phyloP scores from a whole-genome alignment of 164 flowering plant genomes.

The Paratinospora sagittata region DNA sequence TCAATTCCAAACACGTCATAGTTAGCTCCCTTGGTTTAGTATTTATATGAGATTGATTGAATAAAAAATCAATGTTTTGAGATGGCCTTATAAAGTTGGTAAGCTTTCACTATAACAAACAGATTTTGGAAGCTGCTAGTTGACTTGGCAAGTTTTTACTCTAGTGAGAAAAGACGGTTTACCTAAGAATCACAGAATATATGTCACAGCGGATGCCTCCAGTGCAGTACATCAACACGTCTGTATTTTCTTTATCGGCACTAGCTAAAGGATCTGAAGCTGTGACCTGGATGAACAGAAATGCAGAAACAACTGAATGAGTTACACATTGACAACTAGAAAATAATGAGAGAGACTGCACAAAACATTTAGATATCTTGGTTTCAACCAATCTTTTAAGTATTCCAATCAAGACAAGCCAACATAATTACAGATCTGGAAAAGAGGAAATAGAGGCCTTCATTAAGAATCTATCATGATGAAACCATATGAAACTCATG shows the following conservation, averaged over 20 bases:
- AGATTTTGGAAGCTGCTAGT: too few species aligned
- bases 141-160: background rate
- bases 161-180: background rate
- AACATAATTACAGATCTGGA: background rate
- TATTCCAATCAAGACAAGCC: background rate
- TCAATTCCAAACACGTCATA: background rate
- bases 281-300: constrained; percentile 26
- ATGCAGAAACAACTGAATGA: constrained; percentile 5
- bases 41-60: too few species aligned
- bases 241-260: constrained; percentile 70
- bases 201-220: constrained; percentile 97
- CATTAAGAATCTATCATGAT: background rate
- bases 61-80: too few species aligned
- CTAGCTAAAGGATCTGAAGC: constrained; percentile 58
- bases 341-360: background rate
- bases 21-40: too few species aligned
- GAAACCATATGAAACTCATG: background rate
- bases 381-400: background rate
- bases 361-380: background rate
- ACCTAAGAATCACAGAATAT: constrained; percentile 87
- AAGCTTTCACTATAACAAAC: background rate
- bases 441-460: background rate
- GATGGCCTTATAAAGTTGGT: background rate
- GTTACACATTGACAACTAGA: background rate
- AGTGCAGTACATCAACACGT: constrained; percentile 91